phyloP scores from a whole-genome alignment of 2,329 filamentous ascomycete species.

The Xylaria arbuscula region DNA sequence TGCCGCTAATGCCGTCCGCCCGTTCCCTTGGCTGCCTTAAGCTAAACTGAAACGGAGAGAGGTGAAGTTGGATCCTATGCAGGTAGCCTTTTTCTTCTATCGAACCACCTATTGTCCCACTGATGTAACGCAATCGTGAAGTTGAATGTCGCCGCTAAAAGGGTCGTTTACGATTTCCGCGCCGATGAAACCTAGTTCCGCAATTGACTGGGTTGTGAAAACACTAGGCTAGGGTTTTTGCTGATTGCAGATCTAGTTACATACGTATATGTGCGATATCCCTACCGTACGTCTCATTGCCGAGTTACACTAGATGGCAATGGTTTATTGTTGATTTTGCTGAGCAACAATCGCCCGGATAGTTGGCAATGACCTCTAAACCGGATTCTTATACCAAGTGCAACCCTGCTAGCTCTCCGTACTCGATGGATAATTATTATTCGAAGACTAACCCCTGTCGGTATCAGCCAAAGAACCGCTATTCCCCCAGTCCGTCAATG shows the following conservation, averaged over 20 bases:
- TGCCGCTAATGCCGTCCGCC: background rate
- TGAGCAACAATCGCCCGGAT: background rate
- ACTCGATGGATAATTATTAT: too few species aligned
- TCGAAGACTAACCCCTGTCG: too few species aligned
- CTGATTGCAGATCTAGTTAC: background rate
- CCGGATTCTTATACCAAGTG: background rate
- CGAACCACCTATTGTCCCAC: background rate
- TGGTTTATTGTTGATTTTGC: background rate
- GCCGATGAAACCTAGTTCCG: background rate
- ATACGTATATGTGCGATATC: background rate
- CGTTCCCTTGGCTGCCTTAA: background rate
- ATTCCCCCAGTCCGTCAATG: too few species aligned
- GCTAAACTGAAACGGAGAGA: background rate
- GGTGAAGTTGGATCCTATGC: background rate
- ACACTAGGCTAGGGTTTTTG: background rate
- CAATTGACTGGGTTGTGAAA: background rate
- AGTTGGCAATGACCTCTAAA: background rate
- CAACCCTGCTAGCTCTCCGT: background rate
- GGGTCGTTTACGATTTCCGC: background rate
- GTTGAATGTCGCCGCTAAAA: background rate
- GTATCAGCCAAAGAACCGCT: too few species aligned
- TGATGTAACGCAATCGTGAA: background rate
- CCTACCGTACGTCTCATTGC: background rate
- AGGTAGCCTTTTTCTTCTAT: background rate
- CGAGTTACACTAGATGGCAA: background rate